Evolutionary conservation across 2,329 filamentous ascomycete species (phyloP), one percentile per base, ranked within the genome.

Genomic region (Ophiostoma sp.): DNA sequence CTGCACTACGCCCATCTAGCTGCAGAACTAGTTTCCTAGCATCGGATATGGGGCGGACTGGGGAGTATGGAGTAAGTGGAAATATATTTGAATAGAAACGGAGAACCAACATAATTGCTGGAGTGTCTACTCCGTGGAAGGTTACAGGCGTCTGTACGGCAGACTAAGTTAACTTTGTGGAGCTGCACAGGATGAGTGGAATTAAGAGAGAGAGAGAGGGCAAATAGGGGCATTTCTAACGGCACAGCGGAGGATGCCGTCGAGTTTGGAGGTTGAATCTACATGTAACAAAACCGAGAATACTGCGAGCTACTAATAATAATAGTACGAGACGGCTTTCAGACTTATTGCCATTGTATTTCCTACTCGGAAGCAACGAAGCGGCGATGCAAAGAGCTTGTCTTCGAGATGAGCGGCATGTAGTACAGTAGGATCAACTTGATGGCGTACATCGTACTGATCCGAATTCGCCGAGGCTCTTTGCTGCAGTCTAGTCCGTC

Each of bases 361-460:
- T 57, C 52, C 52, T 11, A 33, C 27, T 62, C 57, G 57, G 57
- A 33, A 62, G 23, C 57, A 62, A 62, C 27, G 27, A 62, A 62
- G 57, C 57, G 57, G 57, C 17, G n/a, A 31, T 57, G 20, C 44
- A 27, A 57, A 57, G 52, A 8, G 52, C 36, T 39, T 39, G 5
- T 54, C 48, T 27, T 23, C 10, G n/a, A 54, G 5, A 20, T 39
- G 36, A 10, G 36, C 36, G 11, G 13, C 15, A 31, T 31, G 27
- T 31, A 20, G 20, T 52, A 48, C 44, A n/a, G 44, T 4, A 48
- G 17, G 44, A 48, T 48, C 44, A 48, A 4, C 44, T n/a, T 48
- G 17, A 3, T 48, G 20, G 44, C 7, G 44, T n/a, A 7, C 44
- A 31, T 31, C 27, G 27, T 31, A 31, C 20, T 20, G 44, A 48